Base-by-base conservation (phyloP, 176 grass and related monocot species). In the Paspalum notatum region DNA sequence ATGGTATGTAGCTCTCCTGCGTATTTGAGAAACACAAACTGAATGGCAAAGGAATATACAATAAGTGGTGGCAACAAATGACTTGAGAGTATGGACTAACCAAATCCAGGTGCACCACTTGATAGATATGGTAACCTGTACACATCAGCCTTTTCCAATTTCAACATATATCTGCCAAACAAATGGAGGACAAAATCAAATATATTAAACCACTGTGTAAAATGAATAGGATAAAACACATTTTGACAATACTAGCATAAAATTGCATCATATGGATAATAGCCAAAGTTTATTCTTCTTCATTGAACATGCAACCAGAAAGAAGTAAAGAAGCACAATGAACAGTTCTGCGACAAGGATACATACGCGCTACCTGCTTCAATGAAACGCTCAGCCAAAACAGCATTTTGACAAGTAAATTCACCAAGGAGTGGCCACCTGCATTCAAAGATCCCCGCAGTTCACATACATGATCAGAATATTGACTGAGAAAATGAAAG, bases 301-400 rank as follows among this genome's bases (percentile, higher is more conserved):
- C 63, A 67, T 56, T 18, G 8, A 88, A 48, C 52, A 74, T 52
- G 22, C 22, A 26, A 4, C 53, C 44, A 52, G 24, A 18, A 76
- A 48, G 24, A 85, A 85, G 47, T 5, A 78, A 72, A 77, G 65
- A 72, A 26, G 20, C 24, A 69, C 20, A 63, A 75, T 24, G 60
- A 81, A 78, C 81, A 86, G 49, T 80, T 87, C 68, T 65, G 32
- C 1, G 83, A 77, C 41, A 85, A 66, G 72, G 80, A 91, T 94
- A 97, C 91, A 80, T 97, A 97, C 91, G 91, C 80, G 89, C 95
- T 94, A 87, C 95, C 95, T 90, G 89, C 91, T 97, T 97, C 91
- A 87, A 97, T 97, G 71, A 97, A 97, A 77, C 95, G 83, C 77
- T 92, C 95, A 39, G 95, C 95, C 65, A 92, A 82, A 87, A 97